phyloP scores from a whole-genome alignment of 768 basidiomycete genomes.

The Grammothele lineata region DNA sequence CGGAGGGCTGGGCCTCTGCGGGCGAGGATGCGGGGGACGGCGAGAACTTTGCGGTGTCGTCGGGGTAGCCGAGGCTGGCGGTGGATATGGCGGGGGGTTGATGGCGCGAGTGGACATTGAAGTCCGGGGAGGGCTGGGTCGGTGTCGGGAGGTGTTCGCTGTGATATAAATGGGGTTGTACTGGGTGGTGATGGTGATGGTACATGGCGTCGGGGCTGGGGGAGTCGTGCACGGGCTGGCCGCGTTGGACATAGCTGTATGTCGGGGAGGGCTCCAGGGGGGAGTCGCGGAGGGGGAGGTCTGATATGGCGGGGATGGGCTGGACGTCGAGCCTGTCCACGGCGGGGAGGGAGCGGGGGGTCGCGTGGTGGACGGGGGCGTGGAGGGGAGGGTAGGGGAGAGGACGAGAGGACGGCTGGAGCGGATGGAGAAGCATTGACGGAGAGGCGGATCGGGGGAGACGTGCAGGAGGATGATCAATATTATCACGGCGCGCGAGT shows the following conservation, averaged over 20 bases:
- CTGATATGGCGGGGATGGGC: conserved; percentile 2
- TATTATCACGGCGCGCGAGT: conserved; percentile 1
- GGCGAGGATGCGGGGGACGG: conserved; percentile 18
- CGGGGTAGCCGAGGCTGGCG: conserved; percentile 10
- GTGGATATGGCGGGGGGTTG: conserved; percentile 17
- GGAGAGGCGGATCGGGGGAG: conserved; percentile 10
- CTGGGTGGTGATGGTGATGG: conserved; percentile 2
- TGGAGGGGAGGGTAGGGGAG: conserved; percentile 9
- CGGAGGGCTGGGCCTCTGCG: conserved; percentile 10
- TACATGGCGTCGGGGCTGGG: conserved; percentile 16
- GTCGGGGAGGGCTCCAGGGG: conserved; percentile 10
- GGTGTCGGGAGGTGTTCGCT: conserved; percentile 5
- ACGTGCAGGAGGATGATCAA: not conserved
- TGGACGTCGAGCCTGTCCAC: conserved; percentile 11
- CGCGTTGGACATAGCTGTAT: conserved; percentile 21
- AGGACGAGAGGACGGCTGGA: conserved; percentile 8
- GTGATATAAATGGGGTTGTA: conserved; percentile 2
- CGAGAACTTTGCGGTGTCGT: conserved; percentile 12
- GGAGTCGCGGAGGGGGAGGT: conserved; percentile 5
- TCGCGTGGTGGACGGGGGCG: conserved; percentile 7
- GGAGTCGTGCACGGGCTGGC: conserved; percentile 9
- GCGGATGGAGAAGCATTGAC: conserved; percentile 15
- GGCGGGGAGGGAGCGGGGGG: conserved; percentile 14
- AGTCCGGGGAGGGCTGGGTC: not conserved
- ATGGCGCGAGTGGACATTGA: conserved; percentile 11